Base-by-base conservation (phyloP, 192 early-diverging fungal genomes). In the Rhizophagus clarus region DNA sequence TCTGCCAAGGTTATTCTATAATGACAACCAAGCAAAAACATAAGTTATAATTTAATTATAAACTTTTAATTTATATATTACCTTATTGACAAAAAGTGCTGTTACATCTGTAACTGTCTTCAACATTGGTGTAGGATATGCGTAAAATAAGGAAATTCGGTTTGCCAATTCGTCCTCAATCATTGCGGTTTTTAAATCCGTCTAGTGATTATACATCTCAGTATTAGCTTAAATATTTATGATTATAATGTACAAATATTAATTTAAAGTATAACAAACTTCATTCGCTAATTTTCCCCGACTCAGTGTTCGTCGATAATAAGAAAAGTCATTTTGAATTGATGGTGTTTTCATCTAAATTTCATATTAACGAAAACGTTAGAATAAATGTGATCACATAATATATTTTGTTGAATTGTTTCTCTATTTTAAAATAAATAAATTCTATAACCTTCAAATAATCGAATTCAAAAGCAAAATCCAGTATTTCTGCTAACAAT, bases 281-380 rank as follows among this genome's bases (percentile, higher is more conserved):
- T 94, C 89, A 74, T 88, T 84, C 32, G 86, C 82, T 80, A 91
- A 90, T 71, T 92, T 87, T 80, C 95, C 95, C 61, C 95, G 92
- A 45, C 91, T 90, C 32, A 97, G 85, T 68, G 96, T 95, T 71
- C 97, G 89, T 60, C 97, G 94, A 80, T 99, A 99, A 82, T 96
- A 99, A 60, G 96, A 96, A 82, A 99, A 97, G 80, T 99, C 97
- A 85, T 99, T 99, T 84, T 99, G 97, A 78, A 98, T 90, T 80
- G 91, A 91, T 20, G 93, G 90, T 61, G 91, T 94, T 79, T 83
- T 86, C 91, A 95, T 94, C 92, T 92, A 80, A 5, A 69, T 29
- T 10, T n/a, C 31, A 42, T 28, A 26, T 8, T 11, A 0, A 42
- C 20, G 29, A 11, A 81, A 79, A 84, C 80, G 81, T 82, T 80